phyloP scores from a whole-genome alignment of 768 basidiomycete species.

The Stropharia rugosoannulata region DNA sequence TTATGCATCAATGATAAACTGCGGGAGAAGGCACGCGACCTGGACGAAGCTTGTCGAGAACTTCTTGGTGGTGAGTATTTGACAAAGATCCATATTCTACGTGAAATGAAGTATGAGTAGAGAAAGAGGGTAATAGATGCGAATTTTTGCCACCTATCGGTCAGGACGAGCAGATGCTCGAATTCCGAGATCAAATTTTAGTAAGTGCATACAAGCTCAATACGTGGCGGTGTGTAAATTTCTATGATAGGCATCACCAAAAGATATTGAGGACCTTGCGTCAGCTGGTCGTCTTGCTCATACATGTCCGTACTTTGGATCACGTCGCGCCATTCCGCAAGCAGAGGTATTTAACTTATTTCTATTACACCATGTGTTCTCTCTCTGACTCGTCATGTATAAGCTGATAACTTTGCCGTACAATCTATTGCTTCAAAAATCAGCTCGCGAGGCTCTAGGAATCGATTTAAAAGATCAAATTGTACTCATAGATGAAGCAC shows the following conservation, averaged over 20 bases:
- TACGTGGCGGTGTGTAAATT: background rate
- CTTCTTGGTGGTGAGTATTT: slow-evolving; percentile 60
- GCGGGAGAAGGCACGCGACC: slow-evolving; percentile 56
- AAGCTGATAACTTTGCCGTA: slow-evolving; percentile 93
- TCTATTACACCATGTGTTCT: background rate
- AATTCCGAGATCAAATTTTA: slow-evolving; percentile 85
- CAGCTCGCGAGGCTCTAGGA: slow-evolving; percentile 82
- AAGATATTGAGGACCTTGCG: slow-evolving; percentile 94
- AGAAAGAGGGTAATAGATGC: slow-evolving; percentile 70
- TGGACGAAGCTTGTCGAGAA: slow-evolving; percentile 89
- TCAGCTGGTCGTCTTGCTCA: slow-evolving; percentile 61
- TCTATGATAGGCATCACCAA: slow-evolving; percentile 68
- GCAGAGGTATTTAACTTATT: slow-evolving; percentile 63
- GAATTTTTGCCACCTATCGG: slow-evolving; percentile 69
- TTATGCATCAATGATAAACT: slow-evolving; percentile 90
- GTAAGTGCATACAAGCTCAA: slow-evolving; percentile 35
- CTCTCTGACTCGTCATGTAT: background rate
- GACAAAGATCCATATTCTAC: background rate
- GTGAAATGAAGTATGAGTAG: slow-evolving; percentile 27
- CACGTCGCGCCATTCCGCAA: slow-evolving; percentile 82
- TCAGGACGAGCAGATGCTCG: slow-evolving; percentile 71
- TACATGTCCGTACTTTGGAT: slow-evolving; percentile 93
- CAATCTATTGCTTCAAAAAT: slow-evolving; percentile 82
- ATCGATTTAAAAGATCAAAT: slow-evolving; percentile 85
- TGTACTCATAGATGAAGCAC: slow-evolving; percentile 94